A percentile compares a stretch with the other conserved stretches of the same genome.
phyloP scores from a whole-genome alignment of 1,284 basidiomycete species.

The Malassezia caprae region DNA sequence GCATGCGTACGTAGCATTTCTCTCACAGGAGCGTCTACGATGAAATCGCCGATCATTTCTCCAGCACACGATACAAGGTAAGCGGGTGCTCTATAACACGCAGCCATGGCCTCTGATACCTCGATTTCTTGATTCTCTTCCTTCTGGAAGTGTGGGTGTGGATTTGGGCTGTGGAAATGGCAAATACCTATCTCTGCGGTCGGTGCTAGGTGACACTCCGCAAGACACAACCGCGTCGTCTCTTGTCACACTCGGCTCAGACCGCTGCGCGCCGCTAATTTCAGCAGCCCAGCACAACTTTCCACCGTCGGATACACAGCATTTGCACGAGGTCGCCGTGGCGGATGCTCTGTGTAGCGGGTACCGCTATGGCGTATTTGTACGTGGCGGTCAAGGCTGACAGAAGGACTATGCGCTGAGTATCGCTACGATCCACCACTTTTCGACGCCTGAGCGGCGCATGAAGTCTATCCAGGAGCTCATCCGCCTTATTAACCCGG shows the following conservation, averaged over 20 bases:
- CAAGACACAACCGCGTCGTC: background rate
- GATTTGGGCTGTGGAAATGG: conserved; percentile 96
- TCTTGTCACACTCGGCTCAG: conserved; percentile 34
- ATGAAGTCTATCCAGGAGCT: conserved; percentile 33
- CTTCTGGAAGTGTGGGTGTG: conserved; percentile 70
- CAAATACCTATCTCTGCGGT: conserved; percentile 63
- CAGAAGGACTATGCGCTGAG: conserved; percentile 40
- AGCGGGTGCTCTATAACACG: conserved; percentile 17
- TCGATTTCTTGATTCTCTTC: conserved; percentile 64
- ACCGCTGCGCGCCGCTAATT: conserved; percentile 63
- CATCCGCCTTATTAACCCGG: conserved; percentile 22
- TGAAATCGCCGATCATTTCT: conserved; percentile 80
- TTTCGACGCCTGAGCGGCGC: conserved; percentile 34
- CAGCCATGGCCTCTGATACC: conserved; percentile 87
- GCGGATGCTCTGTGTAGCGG: conserved; percentile 37
- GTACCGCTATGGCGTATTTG: conserved; percentile 23
- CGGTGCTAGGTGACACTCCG: conserved; percentile 15
- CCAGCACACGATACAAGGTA: conserved; percentile 85
- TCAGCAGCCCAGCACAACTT: conserved; percentile 29
- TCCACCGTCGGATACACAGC: conserved; percentile 7
- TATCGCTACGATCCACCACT: conserved; percentile 47
- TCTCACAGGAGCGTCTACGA: conserved; percentile 61
- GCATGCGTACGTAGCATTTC: conserved; percentile 34
- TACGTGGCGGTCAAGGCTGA: background rate
- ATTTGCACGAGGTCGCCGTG: conserved; percentile 36